Evolutionary conservation across 805 yeast species (phyloP).

Genomic region (Yarrowia sp.): DNA sequence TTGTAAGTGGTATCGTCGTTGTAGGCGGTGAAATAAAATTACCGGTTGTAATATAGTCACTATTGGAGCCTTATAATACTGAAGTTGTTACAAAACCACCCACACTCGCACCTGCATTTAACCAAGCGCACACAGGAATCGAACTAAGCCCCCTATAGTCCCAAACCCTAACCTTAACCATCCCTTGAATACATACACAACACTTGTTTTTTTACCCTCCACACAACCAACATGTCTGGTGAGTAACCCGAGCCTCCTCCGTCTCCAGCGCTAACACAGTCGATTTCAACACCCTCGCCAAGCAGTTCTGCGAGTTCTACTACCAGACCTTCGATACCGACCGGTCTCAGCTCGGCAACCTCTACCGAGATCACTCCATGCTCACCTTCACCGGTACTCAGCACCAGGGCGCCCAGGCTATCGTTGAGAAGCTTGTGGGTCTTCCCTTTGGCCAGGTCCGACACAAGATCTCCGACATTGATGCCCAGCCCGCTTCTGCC

Average conservation of each 20-base stretch:
- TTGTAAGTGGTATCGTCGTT: too few relatives aligned
- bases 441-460: constrained; percentile 90
- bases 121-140: not conserved
- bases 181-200: not conserved
- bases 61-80: too few relatives aligned
- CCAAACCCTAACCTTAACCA: not conserved
- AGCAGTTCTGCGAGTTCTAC: constrained; percentile 91
- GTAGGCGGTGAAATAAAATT: too few relatives aligned
- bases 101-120: too few relatives aligned
- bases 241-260: not conserved
- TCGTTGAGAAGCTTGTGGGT: constrained; percentile 85
- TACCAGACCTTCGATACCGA: constrained; percentile 93
- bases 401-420: constrained; percentile 89
- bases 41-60: too few relatives aligned
- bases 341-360: constrained; percentile 86
- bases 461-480: constrained; percentile 91
- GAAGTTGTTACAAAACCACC: too few relatives aligned
- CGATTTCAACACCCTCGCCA: constrained; percentile 39
- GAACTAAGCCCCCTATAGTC: not conserved
- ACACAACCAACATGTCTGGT: constrained; percentile 13
- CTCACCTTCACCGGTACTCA: constrained; percentile 93
- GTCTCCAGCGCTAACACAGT: constrained; percentile 10
- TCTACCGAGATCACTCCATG: constrained; percentile 97
- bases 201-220: not conserved
- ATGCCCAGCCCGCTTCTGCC: constrained; percentile 96